These are phyloP conservation scores for Mortierella sp. DNA, from an alignment of 371 early-diverging fungal genomes.

Conservation along the genomic window DNA sequence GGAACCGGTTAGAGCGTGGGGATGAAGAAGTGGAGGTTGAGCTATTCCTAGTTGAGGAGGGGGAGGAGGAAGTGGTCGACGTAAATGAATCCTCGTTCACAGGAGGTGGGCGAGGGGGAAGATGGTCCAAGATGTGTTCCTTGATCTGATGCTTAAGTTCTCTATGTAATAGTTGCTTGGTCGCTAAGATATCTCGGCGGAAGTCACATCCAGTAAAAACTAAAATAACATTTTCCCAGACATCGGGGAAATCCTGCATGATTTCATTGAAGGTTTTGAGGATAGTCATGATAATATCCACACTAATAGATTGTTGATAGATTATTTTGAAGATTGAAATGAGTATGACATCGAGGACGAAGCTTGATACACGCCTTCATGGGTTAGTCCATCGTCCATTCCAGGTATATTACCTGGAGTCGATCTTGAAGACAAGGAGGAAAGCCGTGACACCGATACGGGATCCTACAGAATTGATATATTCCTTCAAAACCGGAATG, in stretches of 20 bases:
- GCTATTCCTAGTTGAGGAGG: too few species aligned
- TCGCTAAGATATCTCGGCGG: slow-evolving; percentile 20
- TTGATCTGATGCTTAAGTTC: slow-evolving; percentile 5
- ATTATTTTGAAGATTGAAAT: background rate
- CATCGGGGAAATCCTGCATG: slow-evolving; percentile 58
- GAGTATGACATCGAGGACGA: background rate
- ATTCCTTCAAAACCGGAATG: slow-evolving; percentile 49
- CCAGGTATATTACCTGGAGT: slow-evolving; percentile 34
- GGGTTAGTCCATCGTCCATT: background rate
- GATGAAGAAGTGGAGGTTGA: slow-evolving; percentile 1
- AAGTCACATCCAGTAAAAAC: slow-evolving; percentile 63
- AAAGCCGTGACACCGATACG: slow-evolving; percentile 63
- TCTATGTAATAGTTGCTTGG: slow-evolving; percentile 13
- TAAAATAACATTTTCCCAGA: slow-evolving; percentile 61
- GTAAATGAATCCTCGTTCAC: background rate
- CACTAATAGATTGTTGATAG: slow-evolving; percentile 6
- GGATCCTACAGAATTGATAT: slow-evolving; percentile 52
- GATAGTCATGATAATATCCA: slow-evolving; percentile 48
- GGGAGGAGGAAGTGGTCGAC: background rate
- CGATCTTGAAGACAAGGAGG: slow-evolving; percentile 58
- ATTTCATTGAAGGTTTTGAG: slow-evolving; percentile 58
- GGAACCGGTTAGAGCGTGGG: background rate
- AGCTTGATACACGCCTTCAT: background rate
- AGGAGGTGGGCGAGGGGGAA: background rate
- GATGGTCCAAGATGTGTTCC: slow-evolving; percentile 9